Evolutionary conservation across 768 basidiomycete genomes (phyloP).

Genomic region (Tulasnella sp.): DNA sequence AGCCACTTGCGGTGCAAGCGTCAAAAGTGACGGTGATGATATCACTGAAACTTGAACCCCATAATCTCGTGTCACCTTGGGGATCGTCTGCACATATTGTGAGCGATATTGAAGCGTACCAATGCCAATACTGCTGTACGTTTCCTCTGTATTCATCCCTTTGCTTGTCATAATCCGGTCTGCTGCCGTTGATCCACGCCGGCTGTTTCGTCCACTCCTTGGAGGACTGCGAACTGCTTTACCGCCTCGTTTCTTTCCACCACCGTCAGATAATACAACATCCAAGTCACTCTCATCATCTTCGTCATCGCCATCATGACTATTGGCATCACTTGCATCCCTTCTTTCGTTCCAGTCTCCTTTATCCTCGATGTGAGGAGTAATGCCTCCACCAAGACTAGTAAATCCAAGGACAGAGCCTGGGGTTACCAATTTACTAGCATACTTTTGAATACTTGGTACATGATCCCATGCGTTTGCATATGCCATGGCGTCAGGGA

Average conservation of each 20-base stretch:
- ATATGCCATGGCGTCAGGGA: slow-evolving; percentile 51
- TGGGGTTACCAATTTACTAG: slow-evolving; percentile 34
- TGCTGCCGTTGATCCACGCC: not conserved
- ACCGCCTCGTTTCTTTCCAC: slow-evolving; percentile 25
- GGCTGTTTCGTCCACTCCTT: not conserved
- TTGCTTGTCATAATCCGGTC: slow-evolving; percentile 19
- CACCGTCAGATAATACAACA: slow-evolving; percentile 30
- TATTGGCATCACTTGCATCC: slow-evolving; percentile 32
- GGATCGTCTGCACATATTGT: slow-evolving; percentile 58
- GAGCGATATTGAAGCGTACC: slow-evolving; percentile 41
- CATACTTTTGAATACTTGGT: slow-evolving; percentile 68
- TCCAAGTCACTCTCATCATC: slow-evolving; percentile 21
- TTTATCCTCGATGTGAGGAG: slow-evolving; percentile 18
- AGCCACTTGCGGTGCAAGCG: no score
- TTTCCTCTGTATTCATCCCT: slow-evolving; percentile 16
- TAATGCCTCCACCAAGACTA: not conserved
- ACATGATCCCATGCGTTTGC: slow-evolving; percentile 77
- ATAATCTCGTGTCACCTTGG: slow-evolving; percentile 40
- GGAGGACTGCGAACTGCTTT: slow-evolving; percentile 14
- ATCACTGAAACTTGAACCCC: slow-evolving; percentile 42
- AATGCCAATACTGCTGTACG: slow-evolving; percentile 22
- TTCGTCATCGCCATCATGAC: slow-evolving; percentile 18
- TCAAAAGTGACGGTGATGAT: not conserved
- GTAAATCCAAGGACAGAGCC: slow-evolving; percentile 1
- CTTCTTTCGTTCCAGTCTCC: slow-evolving; percentile 25